These are phyloP conservation scores for Ganoderma sinense DNA, from an alignment of 1,284 basidiomycete species.

Conservation along the genomic window DNA sequence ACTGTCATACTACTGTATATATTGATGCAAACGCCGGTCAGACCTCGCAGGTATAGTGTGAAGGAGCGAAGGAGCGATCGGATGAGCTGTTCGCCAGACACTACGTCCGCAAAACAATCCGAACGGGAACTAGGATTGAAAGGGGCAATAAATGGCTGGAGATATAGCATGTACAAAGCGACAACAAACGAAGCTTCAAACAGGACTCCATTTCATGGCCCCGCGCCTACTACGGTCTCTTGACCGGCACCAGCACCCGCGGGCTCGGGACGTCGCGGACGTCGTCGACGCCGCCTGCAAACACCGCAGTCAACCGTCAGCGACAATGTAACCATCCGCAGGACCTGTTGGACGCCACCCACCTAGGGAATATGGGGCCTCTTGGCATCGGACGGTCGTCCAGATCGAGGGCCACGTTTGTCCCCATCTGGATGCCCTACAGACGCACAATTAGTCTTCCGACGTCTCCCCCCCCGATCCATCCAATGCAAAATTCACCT, in stretches of 20 bases:
- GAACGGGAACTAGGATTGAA: background rate
- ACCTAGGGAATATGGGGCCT: conserved; percentile 83
- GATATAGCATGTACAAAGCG: conserved; percentile 1
- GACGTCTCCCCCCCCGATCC: background rate
- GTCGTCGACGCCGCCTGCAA: conserved; percentile 27
- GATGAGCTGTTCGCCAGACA: background rate
- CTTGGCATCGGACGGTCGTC: conserved; percentile 92
- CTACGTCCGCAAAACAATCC: background rate
- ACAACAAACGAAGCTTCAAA: background rate
- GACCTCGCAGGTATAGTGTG: background rate
- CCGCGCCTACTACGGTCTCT: background rate
- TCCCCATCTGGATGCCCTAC: conserved; percentile 89
- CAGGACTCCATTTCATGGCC: conserved; percentile 10
- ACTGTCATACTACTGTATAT: background rate
- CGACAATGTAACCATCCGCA: background rate
- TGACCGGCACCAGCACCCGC: background rate
- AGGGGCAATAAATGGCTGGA: background rate
- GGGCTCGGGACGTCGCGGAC: conserved; percentile 22
- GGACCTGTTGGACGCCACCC: conserved; percentile 34
- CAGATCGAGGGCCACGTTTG: conserved; percentile 93
- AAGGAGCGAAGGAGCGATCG: background rate
- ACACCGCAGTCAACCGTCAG: conserved; percentile 5
- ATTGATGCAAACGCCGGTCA: background rate
- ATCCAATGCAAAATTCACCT: conserved; percentile 61
- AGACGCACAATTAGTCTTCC: background rate